Base-by-base conservation (phyloP, 2,329 filamentous ascomycete species). In the Arthrobotrys iridis region DNA sequence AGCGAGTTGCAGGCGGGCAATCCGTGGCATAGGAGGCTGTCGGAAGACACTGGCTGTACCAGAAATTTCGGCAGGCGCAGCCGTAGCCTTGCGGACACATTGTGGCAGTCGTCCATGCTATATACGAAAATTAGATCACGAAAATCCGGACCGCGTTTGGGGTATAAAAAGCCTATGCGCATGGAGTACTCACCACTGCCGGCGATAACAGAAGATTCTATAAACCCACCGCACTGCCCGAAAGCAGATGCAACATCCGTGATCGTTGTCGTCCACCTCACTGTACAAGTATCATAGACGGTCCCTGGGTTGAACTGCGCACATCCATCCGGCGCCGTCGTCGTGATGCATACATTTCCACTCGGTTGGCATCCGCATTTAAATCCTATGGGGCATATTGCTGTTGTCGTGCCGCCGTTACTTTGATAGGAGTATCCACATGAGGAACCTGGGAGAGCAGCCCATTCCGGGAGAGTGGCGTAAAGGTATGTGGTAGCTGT, bases 31-130 rank as follows among this genome's bases (percentile, higher is more conserved):
- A 64, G n/a, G 68, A 64, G 13, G 30, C 40, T n/a, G 68, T 73
- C 13, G 68, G 68, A 11, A 73, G 59, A 20, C 68, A 73, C 41
- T 73, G 68, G 41, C 59, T 65, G 50, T 73, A 73, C 59, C 60
- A 73, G 40, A 73, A 65, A 28, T 73, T 73, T 28, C 59, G 68
- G 50, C 68, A 73, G 20, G 60, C 68, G 30, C 68, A 73, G 22
- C 59, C 60, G 20, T 58, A 64, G 11, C 59, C 68, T 40, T 71
- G 24, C 8, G 68, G 68, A 30, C 66, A 65, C 68, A 65, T 59
- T 20, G 60, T 73, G 11, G 59, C 68, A 1, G 59, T 65, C 7
- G 68, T 73, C 68, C 68, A 73, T 41, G 68, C 59, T 73, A 33
- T 40, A 43, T 5, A 20, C 15, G 0, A 22, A 13, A 1, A 24